phyloP scores from a whole-genome alignment of 2,329 filamentous ascomycete genomes.

The Nigrospora sphaerica region DNA sequence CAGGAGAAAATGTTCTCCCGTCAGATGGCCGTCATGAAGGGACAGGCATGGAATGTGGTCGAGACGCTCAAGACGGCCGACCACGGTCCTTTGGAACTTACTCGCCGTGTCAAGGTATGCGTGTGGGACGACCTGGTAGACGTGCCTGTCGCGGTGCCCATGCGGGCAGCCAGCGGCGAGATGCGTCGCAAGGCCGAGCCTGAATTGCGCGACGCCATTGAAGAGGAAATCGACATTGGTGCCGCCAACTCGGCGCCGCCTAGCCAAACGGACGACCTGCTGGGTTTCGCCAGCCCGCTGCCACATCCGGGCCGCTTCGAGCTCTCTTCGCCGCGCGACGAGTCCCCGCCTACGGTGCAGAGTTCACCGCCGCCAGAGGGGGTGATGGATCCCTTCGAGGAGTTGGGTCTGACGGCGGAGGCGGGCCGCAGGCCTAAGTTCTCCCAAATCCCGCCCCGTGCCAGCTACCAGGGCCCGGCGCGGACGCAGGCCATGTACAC shows the following conservation, averaged over 20 bases:
- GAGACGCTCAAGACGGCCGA: constrained; percentile 91
- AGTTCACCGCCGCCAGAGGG: constrained; percentile 8
- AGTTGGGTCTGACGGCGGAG: constrained; percentile 2
- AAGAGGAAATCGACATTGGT: constrained; percentile 92
- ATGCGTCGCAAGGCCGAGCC: constrained; percentile 59
- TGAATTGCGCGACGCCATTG: constrained; percentile 39
- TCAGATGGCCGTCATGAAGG: constrained; percentile 98
- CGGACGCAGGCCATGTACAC: constrained; percentile 36
- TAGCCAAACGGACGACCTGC: constrained; percentile 54
- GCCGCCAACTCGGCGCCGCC: constrained; percentile 48
- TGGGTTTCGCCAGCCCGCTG: constrained; percentile 59
- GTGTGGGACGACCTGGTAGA: constrained; percentile 98
- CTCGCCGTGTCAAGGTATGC: constrained; percentile 81
- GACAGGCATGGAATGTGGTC: constrained; percentile 98
- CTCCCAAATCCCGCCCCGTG: constrained; percentile 7
- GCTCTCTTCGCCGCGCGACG: constrained; percentile 40
- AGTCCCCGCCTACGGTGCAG: constrained; percentile 22
- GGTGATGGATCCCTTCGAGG: constrained; percentile 16
- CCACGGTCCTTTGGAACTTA: constrained; percentile 89
- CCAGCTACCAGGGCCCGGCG: constrained; percentile 34
- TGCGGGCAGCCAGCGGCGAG: constrained; percentile 80
- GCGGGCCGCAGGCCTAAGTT: constrained; percentile 7
- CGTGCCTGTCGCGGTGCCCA: constrained; percentile 86
- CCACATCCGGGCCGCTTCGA: constrained; percentile 73
- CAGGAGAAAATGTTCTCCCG: constrained; percentile 98